Conservation (phyloP, 805 yeast genomes). For the Ogataea methylovora region DNA sequence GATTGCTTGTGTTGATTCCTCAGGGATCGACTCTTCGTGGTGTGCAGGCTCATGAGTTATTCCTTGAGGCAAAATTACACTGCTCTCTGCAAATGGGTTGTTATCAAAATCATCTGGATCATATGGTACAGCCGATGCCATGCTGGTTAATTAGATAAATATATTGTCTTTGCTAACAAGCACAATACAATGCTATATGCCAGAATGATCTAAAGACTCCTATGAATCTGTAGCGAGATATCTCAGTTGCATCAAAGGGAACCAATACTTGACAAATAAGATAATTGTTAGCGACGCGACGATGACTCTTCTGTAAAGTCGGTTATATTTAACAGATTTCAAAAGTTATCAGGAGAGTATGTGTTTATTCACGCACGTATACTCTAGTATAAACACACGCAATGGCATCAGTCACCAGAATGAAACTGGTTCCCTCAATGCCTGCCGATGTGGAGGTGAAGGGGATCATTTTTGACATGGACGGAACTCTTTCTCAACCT, state of each 20-base stretch:
- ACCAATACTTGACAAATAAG: no score
- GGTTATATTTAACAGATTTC: no score
- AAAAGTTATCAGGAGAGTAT: no score
- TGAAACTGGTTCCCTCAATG: neutral
- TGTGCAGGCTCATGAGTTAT: slow-evolving; percentile 1
- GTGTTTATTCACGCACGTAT: no score
- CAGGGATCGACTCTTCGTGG: neutral
- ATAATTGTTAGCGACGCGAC: no score
- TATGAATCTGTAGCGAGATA: no score
- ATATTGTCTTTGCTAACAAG: no score
- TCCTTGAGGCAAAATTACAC: slow-evolving; percentile 11
- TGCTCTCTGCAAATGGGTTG: slow-evolving; percentile 53
- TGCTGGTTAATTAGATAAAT: slow-evolving; percentile 2
- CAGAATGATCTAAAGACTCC: no score
- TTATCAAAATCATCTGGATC: slow-evolving; percentile 49
- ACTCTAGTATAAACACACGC: no score
- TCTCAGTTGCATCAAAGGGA: no score
- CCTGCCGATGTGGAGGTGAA: slow-evolving; percentile 18
- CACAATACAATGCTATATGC: no score
- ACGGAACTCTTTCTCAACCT: slow-evolving; percentile 66
- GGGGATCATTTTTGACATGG: slow-evolving; percentile 72
- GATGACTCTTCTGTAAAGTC: no score
- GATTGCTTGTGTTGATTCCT: neutral
- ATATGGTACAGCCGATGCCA: slow-evolving; percentile 30
- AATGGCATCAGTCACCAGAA: neutral